These are phyloP conservation scores for Colletotrichum aenigma DNA, from an alignment of 2,329 filamentous ascomycete species.

Conservation along the genomic window DNA sequence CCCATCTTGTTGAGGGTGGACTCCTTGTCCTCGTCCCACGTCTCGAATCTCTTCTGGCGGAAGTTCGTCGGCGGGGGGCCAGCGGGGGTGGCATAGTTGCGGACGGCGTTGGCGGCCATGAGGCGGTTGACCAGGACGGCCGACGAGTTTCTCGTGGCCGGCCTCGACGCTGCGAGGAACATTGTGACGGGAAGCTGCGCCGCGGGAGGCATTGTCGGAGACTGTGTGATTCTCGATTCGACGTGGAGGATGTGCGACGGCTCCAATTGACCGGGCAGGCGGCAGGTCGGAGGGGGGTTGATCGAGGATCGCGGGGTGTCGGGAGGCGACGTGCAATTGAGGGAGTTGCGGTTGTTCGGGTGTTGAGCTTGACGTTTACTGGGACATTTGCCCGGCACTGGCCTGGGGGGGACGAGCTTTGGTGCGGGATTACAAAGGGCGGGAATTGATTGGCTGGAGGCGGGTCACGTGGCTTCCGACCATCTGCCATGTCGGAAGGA, in stretches of 20 bases:
- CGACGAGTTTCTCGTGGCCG: conserved; percentile 9
- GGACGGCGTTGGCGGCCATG: conserved; percentile 18
- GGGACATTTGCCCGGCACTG: conserved; percentile 8
- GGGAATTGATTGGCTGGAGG: conserved; percentile 16
- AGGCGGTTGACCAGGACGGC: conserved; percentile 10
- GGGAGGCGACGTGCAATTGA: neutral
- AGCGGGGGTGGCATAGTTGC: conserved; percentile 68
- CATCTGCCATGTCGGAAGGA: neutral
- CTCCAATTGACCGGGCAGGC: conserved; percentile 17
- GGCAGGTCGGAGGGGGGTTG: neutral
- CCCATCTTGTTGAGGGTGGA: conserved; percentile 81
- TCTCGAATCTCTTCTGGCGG: conserved; percentile 72
- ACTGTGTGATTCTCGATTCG: conserved; percentile 5
- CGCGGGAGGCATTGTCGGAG: conserved; percentile 17
- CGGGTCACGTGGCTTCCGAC: conserved; percentile 7
- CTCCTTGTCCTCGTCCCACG: conserved; percentile 84
- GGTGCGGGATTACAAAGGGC: conserved; percentile 25
- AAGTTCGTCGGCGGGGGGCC: conserved; percentile 83
- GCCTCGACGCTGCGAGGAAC: conserved; percentile 19
- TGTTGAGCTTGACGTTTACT: conserved; percentile 21
- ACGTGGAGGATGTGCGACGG: neutral
- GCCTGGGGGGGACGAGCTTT: conserved; percentile 15
- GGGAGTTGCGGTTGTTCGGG: neutral
- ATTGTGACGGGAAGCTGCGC: conserved; percentile 20
- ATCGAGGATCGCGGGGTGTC: conserved; percentile 1